phyloP scores from a whole-genome alignment of 2,329 filamentous ascomycete genomes.

The Aspergillus sergii region DNA sequence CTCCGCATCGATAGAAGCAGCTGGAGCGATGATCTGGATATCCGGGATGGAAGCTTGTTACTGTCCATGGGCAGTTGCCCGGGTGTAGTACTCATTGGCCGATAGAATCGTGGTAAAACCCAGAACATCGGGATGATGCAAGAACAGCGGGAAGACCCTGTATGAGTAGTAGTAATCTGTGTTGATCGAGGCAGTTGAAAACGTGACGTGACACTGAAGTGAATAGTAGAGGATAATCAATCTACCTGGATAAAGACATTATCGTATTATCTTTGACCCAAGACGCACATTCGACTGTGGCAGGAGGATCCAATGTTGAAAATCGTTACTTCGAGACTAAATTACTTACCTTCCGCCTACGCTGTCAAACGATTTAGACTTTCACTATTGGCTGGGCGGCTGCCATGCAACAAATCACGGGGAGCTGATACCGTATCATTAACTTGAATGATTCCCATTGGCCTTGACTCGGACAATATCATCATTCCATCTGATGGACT shows the following conservation, averaged over 20 bases:
- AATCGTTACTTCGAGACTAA: not conserved
- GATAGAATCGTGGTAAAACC: not conserved
- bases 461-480: not conserved
- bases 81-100: not conserved
- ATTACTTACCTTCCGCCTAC: not conserved
- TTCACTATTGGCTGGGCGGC: not conserved
- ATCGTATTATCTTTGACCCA: no score
- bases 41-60: conserved; percentile 3
- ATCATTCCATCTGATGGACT: not conserved
- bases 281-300: not conserved
- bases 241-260: not conserved
- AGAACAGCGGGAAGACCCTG: not conserved
- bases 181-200: not conserved
- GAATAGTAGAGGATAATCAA: not conserved
- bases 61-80: not conserved
- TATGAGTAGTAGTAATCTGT: not conserved
- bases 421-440: not conserved
- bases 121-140: conserved; percentile 1
- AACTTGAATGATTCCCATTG: not conserved
- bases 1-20: not conserved
- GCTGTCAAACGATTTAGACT: not conserved
- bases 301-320: not conserved
- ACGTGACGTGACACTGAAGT: not conserved
- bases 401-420: not conserved
- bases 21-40: not conserved